Conservation (phyloP, 2,329 filamentous ascomycete genomes). For the Ophiocordyceps unilateralis region DNA sequence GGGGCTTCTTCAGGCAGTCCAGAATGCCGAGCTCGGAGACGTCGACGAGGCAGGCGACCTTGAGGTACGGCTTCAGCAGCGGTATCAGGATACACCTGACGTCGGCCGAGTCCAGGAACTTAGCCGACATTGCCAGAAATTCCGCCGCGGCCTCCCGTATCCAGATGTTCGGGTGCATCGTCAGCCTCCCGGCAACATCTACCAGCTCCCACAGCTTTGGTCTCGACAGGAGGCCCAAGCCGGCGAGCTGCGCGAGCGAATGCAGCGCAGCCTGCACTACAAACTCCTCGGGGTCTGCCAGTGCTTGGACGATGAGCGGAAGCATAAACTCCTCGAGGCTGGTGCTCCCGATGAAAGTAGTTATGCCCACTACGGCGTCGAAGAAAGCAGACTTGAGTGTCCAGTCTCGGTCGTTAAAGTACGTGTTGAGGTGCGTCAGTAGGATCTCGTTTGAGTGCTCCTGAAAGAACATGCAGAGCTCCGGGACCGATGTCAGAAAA, state of each 20-base stretch:
- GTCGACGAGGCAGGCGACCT: constrained; percentile 45
- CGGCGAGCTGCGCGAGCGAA: constrained; percentile 74
- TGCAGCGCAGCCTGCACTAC: constrained; percentile 83
- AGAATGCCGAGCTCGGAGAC: constrained; percentile 61
- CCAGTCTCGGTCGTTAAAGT: constrained; percentile 93
- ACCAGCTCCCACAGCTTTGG: constrained; percentile 76
- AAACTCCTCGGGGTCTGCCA: constrained; percentile 85
- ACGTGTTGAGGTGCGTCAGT: constrained; percentile 88
- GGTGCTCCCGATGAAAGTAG: constrained; percentile 73
- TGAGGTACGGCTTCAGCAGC: constrained; percentile 66
- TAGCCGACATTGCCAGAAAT: constrained; percentile 63
- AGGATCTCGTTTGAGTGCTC: constrained; percentile 92
- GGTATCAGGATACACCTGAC: constrained; percentile 70
- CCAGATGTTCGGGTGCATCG: constrained; percentile 90
- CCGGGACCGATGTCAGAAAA: constrained; percentile 79
- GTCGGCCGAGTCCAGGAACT: constrained; percentile 63
- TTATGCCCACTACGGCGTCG: constrained; percentile 84
- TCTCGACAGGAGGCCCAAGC: constrained; percentile 72
- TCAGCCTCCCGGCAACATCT: constrained; percentile 66
- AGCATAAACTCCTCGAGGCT: constrained; percentile 90
- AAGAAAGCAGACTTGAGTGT: constrained; percentile 94
- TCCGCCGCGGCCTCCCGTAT: constrained; percentile 78
- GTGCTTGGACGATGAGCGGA: constrained; percentile 85
- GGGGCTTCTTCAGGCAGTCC: constrained; percentile 65
- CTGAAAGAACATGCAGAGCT: constrained; percentile 88